Evolutionary conservation across 2,329 filamentous ascomycete species (phyloP), one percentile per base, ranked within the genome.

Genomic region (Pseudocercospora musae): DNA sequence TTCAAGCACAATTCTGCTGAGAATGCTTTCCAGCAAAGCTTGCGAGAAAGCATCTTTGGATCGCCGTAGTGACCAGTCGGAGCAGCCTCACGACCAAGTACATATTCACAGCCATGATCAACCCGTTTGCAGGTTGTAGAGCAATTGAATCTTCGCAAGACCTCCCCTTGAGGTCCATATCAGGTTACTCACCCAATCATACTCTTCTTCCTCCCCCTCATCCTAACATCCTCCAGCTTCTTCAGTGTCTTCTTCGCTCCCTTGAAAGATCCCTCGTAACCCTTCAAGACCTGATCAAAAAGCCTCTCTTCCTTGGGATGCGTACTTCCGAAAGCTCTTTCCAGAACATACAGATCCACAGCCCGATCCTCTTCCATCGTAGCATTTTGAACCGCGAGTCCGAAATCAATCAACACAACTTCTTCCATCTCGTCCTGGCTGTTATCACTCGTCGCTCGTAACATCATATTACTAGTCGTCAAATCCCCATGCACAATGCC

Each of bases 391-490:
- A 85, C 89, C 13, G 93, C 92, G 20, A 99, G 85, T 0, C 95
- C 95, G 73, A 99, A 96, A 78, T 99, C 95, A 74, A 98, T 98
- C 40, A 98, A 81, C 15, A 54, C 52, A 2, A 54, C 44, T 25
- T 23, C 44, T n/a, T 23, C 44, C 44, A 13, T 40, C 15, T 53
- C 60, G 11, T 42, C 48, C 40, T 44, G 25, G 25, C 57, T 52
- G 11, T 57, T 40, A 27, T 63, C 55, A 59, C 9, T 31, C 31
- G 33, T 31, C 8, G 48, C 18, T 37, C 85, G 76, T 68, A 98
- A 75, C 89, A 99, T 97, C 79, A 99, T 84, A 78, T 99, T 99
- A 78, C 93, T 97, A 66, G 93, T 99, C 64, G 95, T 99, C 78
- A 99, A 78, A 79, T 99, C 95, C 44, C 95, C 95, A 79, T 99